phyloP scores from a whole-genome alignment of 495 filamentous ascomycete species.

The Penicillium antarcticum region DNA sequence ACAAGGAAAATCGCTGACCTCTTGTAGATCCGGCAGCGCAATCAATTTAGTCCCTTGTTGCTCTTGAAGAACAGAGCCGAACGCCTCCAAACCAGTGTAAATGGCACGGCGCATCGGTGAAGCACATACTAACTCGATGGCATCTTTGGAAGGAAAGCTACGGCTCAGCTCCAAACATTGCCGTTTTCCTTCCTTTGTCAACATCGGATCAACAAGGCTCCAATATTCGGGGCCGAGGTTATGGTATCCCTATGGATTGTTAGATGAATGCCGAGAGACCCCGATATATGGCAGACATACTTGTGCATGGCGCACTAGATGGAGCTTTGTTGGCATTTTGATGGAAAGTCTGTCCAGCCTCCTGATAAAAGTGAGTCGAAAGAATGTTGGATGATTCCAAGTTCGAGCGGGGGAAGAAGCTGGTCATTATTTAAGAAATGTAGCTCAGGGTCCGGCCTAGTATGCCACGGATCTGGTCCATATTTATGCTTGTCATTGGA shows the following conservation, averaged over 20 bases:
- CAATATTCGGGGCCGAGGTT: slow-evolving; percentile 65
- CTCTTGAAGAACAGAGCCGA: slow-evolving; percentile 34
- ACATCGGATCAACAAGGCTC: slow-evolving; percentile 59
- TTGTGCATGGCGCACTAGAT: slow-evolving; percentile 40
- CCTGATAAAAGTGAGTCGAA: background rate
- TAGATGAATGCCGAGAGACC: background rate
- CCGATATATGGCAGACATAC: slow-evolving; percentile 6
- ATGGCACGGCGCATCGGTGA: slow-evolving; percentile 75
- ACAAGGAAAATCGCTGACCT: slow-evolving; percentile 65
- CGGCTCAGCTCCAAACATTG: slow-evolving; percentile 60
- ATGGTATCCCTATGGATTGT: slow-evolving; percentile 59
- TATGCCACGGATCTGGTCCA: background rate
- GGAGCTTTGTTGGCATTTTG: slow-evolving; percentile 27
- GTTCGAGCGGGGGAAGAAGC: background rate
- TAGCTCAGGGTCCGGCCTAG: background rate
- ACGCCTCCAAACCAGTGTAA: slow-evolving; percentile 64
- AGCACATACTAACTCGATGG: slow-evolving; percentile 62
- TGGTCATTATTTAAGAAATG: background rate
- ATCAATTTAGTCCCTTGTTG: slow-evolving; percentile 36
- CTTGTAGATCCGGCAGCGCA: slow-evolving; percentile 69
- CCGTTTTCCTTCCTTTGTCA: slow-evolving; percentile 62
- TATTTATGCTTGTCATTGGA: background rate
- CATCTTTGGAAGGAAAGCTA: slow-evolving; percentile 53
- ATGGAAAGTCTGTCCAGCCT: background rate
- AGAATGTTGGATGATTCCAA: background rate